phyloP scores from a whole-genome alignment of 306 rosid species.

The Crotalaria pallida region DNA sequence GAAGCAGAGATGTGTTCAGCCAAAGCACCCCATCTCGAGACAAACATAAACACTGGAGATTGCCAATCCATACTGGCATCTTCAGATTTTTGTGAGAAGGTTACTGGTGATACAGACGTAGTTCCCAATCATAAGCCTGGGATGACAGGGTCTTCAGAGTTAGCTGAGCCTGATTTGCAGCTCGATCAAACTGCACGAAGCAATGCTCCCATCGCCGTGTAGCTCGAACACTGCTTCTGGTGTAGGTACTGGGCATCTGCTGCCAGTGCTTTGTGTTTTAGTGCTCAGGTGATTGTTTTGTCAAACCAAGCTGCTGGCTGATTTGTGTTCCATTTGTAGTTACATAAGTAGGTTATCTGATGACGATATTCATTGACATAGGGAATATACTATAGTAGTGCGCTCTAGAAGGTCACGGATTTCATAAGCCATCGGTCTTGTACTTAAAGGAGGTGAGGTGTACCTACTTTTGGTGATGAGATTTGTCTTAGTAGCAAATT shows the following conservation, averaged over 20 bases:
- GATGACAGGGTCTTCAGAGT: constrained; percentile 25
- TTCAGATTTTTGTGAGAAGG: constrained; percentile 15
- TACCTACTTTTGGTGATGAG: background rate
- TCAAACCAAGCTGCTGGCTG: constrained; percentile 56
- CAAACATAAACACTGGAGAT: constrained; percentile 28
- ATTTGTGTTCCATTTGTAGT: constrained; percentile 21
- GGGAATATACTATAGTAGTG: constrained; percentile 16
- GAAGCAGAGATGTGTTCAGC: constrained; percentile 16
- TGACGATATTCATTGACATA: constrained; percentile 18
- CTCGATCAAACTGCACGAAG: constrained; percentile 29
- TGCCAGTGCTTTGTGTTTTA: constrained; percentile 35
- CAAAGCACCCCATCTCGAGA: background rate
- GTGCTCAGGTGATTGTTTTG: constrained; percentile 38
- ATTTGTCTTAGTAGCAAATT: constrained; percentile 6
- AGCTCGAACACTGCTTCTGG: constrained; percentile 32
- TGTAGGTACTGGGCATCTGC: constrained; percentile 39
- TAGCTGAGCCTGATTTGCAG: constrained; percentile 31
- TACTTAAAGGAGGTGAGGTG: constrained; percentile 6
- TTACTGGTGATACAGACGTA: constrained; percentile 10
- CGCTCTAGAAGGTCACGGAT: constrained; percentile 5
- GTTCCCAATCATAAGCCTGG: constrained; percentile 1
- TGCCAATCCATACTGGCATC: constrained; percentile 18
- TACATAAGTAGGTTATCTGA: constrained; percentile 11
- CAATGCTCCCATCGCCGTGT: constrained; percentile 28
- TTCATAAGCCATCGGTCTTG: constrained; percentile 2